Evolutionary conservation across 1,139 yeast species (phyloP), one percentile per base, ranked within the genome.

Genomic region (Yamadazyma membranifaciens): DNA sequence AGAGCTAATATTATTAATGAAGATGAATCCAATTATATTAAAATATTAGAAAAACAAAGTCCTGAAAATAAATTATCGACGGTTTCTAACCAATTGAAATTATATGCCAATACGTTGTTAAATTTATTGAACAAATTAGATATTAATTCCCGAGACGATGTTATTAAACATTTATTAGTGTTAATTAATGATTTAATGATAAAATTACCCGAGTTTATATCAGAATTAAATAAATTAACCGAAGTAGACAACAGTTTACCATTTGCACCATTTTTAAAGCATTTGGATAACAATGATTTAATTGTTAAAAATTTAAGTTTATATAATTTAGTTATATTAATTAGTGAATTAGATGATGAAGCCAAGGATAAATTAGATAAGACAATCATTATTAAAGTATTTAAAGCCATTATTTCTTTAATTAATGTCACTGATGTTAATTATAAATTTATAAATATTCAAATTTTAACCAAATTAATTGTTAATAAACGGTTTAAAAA

Each of bases 81-180:
- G 14, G 65, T 78, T 16, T 51, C 63, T 39, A 58, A 63, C 31
- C 74, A 80, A 50, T 63, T 77, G 35, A 75, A 73, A 20, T 59
- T 73, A 38, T 84, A 83, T 59, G 78, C 88, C 22, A 68, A 72
- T 42, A 73, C 82, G 36, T 64, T 83, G 34, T 67, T 81, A 51
- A 74, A 75, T 41, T 60, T 84, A 48, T 69, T 86, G 58, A 67
- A 73, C 51, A 76, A 78, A 53, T 62, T 68, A 52, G 63, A 62
- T 13, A 61, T 61, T 31, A 63, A 67, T 44, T 59, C 63, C 3
- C 67, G 84, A 45, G 85, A 80, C 52, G 97, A 89, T 52, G 84
- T 87, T 26, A 75, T 82, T 53, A 85, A 86, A 60, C 83, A 83
- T 56, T 74, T 85, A 27, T 74, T 86, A 46, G 87, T 86, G 29